Conservation (phyloP, 345 rosid species). For the Salix viminalis region DNA sequence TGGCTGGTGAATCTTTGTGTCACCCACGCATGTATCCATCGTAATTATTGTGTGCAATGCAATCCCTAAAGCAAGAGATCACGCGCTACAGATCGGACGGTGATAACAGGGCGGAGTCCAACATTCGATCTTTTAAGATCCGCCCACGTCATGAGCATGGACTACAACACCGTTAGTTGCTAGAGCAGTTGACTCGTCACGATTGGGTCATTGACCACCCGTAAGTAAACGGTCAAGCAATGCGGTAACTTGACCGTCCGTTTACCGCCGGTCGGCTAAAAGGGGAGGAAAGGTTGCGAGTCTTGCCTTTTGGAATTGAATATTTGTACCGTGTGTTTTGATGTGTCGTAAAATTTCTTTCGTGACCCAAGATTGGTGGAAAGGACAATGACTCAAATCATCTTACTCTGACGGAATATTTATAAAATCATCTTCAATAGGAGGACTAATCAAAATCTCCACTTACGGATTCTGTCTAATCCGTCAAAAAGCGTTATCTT, state of each 20-base stretch:
- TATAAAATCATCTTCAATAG: no score
- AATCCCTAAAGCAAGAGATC: conserved; percentile 7
- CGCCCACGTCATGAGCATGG: conserved; percentile 6
- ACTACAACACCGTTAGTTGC: conserved; percentile 7
- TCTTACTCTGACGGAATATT: no score
- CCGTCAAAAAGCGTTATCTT: conserved; percentile 17
- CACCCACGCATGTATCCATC: conserved; percentile 36
- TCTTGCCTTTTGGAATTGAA: not conserved
- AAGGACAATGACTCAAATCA: not conserved
- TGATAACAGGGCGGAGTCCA: not conserved
- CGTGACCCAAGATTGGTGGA: not conserved
- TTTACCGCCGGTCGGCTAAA: not conserved
- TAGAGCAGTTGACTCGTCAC: conserved; percentile 13
- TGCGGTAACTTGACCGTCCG: conserved; percentile 1
- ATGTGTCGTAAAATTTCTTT: no score
- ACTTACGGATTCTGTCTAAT: conserved; percentile 15
- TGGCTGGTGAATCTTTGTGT: conserved; percentile 28
- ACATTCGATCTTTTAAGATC: not conserved
- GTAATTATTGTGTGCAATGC: conserved; percentile 29
- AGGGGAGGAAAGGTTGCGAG: not conserved
- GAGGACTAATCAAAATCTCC: conserved; percentile 17
- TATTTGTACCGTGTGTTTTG: no score
- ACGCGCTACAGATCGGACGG: conserved; percentile 26
- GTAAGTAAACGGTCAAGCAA: conserved; percentile 2
- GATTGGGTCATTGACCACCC: conserved; percentile 18